Percentiles rank a stretch among this genome's conserved stretches.
These are phyloP conservation scores for Ophiosphaerella narmari DNA, from an alignment of 2,329 filamentous ascomycete genomes.

Conservation along the genomic window DNA sequence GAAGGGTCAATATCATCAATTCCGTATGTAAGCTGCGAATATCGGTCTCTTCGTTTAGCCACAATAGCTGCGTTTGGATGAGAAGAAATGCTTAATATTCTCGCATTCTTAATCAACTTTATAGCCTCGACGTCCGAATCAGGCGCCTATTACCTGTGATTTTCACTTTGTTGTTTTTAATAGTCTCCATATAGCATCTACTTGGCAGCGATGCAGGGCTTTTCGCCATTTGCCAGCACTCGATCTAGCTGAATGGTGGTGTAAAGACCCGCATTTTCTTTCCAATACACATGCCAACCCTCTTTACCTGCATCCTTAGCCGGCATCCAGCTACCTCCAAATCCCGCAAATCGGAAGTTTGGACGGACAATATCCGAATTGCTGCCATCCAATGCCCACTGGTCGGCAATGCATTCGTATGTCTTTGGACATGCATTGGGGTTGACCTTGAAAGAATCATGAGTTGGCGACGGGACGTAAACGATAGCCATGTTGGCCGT, in stretches of 20 bases:
- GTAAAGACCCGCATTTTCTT: conserved; percentile 8
- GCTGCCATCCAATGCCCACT: conserved; percentile 10
- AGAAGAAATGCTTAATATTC: too few relatives aligned
- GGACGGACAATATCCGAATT: not conserved
- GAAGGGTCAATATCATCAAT: too few relatives aligned
- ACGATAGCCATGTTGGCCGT: conserved; percentile 15
- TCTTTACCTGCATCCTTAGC: conserved; percentile 21
- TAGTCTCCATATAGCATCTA: not conserved
- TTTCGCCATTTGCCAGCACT: not conserved
- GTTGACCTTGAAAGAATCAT: conserved; percentile 4
- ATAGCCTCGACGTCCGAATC: too few relatives aligned
- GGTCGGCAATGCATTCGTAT: conserved; percentile 16
- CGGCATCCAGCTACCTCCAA: conserved; percentile 17
- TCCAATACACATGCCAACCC: conserved; percentile 30
- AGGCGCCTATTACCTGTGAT: too few relatives aligned
- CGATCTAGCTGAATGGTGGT: conserved; percentile 13
- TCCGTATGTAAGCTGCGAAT: too few relatives aligned
- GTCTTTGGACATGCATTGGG: conserved; percentile 15
- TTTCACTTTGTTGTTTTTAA: too few relatives aligned
- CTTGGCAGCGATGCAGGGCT: too few relatives aligned
- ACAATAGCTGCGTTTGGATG: too few relatives aligned
- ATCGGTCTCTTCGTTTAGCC: too few relatives aligned
- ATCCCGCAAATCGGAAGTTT: conserved; percentile 16
- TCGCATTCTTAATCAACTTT: not conserved
- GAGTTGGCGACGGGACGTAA: conserved; percentile 10